Evolutionary conservation across 2,329 filamentous ascomycete genomes (phyloP), one percentile per base, ranked within the genome.

Genomic region (Neopestalotiopsis clavispora): DNA sequence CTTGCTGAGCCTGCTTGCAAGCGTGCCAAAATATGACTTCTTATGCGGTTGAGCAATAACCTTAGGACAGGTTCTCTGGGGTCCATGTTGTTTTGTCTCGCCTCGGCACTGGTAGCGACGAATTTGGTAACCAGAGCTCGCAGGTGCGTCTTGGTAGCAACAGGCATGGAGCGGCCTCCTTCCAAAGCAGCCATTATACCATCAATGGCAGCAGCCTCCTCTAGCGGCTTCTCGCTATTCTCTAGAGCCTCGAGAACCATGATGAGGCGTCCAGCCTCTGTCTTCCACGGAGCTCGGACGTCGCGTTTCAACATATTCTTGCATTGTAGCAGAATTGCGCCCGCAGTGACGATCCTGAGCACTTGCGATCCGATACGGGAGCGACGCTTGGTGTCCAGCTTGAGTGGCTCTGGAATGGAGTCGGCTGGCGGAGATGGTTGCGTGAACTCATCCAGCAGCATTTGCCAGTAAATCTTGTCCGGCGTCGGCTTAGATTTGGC

Each of bases 221-320:
- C 87, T 2, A 84, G 73, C 1, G 80, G 73, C 68, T 82, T 84
- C 2, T 86, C 81, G 57, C 85, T 79, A 42, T 75, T 75, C 49
- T 80, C 78, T 62, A 85, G 81, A 14, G 84, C 87, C 71, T 92
- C 90, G 12, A 95, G 86, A 0, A 93, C 87, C 1, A 87, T 82
- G 83, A 92, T 89, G 72, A 95, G 88, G n/a, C 92, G 89, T 2
- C 84, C 83, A 0, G 92, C 91, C 79, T 95, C 91, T 30, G 85
- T 88, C 79, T 91, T 93, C 93, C 93, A 96, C 23, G 91, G 89
- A 13, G 88, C 87, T 59, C 93, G 89, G 3, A 94, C 92, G 75
- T 95, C 93, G 17, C 93, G 89, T 80, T 94, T 95, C 40, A 96
- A 86, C 7, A 95, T 84, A 73, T 94, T 95, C 83, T 96, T 96